These are phyloP conservation scores for Arabidopsis hybrid DNA, from an alignment of 441 rosid genomes.

Conservation along the genomic window DNA sequence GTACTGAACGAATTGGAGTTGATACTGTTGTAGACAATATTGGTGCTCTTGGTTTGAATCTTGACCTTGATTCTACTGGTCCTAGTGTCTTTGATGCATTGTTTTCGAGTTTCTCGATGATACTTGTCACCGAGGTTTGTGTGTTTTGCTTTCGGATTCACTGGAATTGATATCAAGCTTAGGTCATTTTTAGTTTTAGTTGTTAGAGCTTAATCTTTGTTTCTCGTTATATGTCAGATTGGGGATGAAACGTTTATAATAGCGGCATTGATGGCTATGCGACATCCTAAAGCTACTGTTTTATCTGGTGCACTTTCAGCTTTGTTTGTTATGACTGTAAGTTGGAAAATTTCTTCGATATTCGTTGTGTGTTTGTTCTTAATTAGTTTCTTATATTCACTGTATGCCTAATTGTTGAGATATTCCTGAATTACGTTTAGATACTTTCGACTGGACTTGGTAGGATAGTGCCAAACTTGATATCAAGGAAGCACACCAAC, in stretches of 20 bases:
- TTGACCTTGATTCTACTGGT: constrained; percentile 67
- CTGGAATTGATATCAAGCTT: neutral
- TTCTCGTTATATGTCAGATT: constrained; percentile 54
- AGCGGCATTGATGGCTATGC: constrained; percentile 99
- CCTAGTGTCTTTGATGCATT: constrained; percentile 94
- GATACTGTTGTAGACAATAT: constrained; percentile 47
- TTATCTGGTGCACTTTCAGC: constrained; percentile 94
- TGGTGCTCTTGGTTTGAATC: constrained; percentile 51
- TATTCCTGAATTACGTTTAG: constrained; percentile 52
- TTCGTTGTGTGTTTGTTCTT: neutral
- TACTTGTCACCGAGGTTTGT: constrained; percentile 93
- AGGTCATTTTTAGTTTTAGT: neutral
- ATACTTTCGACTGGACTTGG: constrained; percentile 99
- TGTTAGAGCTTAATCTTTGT: constrained; percentile 2
- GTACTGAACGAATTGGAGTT: constrained; percentile 47
- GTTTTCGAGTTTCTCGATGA: constrained; percentile 92
- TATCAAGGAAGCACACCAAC: constrained; percentile 98
- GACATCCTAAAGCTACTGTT: constrained; percentile 95
- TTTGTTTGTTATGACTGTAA: constrained; percentile 95
- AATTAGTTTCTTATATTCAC: neutral
- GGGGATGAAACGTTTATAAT: constrained; percentile 99
- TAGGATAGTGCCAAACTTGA: constrained; percentile 96
- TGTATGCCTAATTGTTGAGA: neutral
- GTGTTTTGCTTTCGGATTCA: neutral
- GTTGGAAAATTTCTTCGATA: constrained; percentile 29